A percentile compares a stretch with the other conserved stretches of the same genome.
phyloP scores from a whole-genome alignment of 2,329 filamentous ascomycete genomes.

The Calonectria montana region DNA sequence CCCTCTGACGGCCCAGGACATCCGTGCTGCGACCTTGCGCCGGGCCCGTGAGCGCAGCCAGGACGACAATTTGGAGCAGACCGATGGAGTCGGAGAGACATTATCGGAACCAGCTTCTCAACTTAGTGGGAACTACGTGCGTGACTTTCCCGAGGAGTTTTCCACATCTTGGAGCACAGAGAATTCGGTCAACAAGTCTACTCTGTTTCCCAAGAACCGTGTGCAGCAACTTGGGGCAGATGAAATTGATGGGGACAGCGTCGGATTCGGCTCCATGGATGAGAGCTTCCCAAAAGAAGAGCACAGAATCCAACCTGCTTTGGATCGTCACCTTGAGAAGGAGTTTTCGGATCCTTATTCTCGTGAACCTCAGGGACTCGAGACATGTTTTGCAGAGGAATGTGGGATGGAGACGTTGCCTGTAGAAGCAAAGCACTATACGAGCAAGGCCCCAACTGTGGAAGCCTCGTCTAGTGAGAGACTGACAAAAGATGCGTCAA shows the following conservation, averaged over 20 bases:
- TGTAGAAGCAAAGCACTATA: conserved; percentile 49
- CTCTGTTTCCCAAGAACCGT: conserved; percentile 37
- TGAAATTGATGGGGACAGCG: conserved; percentile 40
- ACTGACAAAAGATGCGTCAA: conserved; percentile 18
- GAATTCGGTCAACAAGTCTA: conserved; percentile 41
- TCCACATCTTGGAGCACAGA: conserved; percentile 53
- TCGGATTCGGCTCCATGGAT: conserved; percentile 53
- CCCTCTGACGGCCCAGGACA: conserved; percentile 44
- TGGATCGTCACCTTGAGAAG: conserved; percentile 41
- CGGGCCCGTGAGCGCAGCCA: conserved; percentile 39
- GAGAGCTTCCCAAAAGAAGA: conserved; percentile 51
- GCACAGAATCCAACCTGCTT: conserved; percentile 43
- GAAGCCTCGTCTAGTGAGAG: conserved; percentile 13
- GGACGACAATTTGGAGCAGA: conserved; percentile 14
- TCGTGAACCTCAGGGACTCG: conserved; percentile 58
- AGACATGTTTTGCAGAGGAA: conserved; percentile 60
- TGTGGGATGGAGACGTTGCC: conserved; percentile 49
- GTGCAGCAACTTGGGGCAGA: background rate
- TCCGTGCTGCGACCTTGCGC: conserved; percentile 46
- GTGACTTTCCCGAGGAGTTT: conserved; percentile 66
- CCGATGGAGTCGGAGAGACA: conserved; percentile 23
- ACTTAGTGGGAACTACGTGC: conserved; percentile 60
- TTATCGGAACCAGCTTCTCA: background rate
- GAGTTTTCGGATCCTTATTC: conserved; percentile 53
- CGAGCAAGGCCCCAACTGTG: conserved; percentile 11